Conservation (phyloP, 148 eudicot genomes). For the Chenopodium formosanum region DNA sequence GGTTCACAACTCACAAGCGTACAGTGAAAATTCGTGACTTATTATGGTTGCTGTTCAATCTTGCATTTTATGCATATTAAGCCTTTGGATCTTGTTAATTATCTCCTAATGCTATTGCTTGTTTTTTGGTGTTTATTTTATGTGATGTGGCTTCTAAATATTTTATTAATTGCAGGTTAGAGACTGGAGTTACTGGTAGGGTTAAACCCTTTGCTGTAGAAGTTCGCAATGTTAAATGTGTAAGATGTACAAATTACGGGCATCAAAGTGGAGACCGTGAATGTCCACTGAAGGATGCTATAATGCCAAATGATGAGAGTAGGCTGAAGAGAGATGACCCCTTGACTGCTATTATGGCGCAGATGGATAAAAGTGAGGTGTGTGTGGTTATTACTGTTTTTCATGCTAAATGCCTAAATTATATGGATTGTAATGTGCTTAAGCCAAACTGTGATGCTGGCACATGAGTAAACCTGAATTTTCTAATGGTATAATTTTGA, state of each 20-base stretch:
- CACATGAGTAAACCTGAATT: neutral
- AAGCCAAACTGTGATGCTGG: neutral
- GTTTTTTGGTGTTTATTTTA: neutral
- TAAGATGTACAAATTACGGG: slow-evolving; percentile 84
- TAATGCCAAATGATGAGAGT: slow-evolving; percentile 97
- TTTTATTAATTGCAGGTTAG: slow-evolving; percentile 53
- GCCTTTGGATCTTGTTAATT: neutral
- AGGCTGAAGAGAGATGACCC: slow-evolving; percentile 96
- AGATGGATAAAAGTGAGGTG: slow-evolving; percentile 79
- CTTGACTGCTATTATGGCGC: slow-evolving; percentile 82
- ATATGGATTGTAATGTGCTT: neutral
- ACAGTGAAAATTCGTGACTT: neutral
- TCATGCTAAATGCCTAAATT: neutral
- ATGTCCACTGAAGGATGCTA: slow-evolving; percentile 87
- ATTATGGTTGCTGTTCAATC: neutral
- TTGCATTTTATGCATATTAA: neutral
- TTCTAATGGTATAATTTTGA: neutral
- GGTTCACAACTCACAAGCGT: neutral
- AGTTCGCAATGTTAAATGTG: slow-evolving; percentile 94
- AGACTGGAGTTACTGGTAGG: slow-evolving; percentile 86
- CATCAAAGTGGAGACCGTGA: slow-evolving; percentile 99
- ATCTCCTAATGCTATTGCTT: neutral
- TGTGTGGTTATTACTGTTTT: slow-evolving; percentile 7
- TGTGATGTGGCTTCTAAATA: neutral
- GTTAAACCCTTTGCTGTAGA: slow-evolving; percentile 90